Conservation (phyloP, 148 eudicot genomes). For the Arbutus unedo region DNA sequence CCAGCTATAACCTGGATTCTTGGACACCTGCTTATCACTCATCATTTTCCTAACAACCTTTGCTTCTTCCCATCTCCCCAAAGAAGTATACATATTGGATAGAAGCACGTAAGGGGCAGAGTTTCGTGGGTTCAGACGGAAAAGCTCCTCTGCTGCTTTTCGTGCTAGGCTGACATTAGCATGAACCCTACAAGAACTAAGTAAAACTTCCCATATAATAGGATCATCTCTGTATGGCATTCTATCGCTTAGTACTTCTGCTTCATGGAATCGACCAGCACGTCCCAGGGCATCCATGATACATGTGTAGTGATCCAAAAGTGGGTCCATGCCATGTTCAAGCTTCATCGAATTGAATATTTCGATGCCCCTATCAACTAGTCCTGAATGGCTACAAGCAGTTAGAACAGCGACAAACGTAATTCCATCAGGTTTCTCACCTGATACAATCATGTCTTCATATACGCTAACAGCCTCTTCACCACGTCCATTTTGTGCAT, state of each 20-base stretch:
- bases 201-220: constrained; percentile 76
- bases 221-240: constrained; percentile 61
- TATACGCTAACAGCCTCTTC: constrained; percentile 54
- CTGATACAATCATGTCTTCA: constrained; percentile 39
- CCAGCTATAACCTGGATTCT: constrained; percentile 69
- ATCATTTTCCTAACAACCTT: constrained; percentile 51
- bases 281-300: constrained; percentile 70
- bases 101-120: constrained; percentile 66
- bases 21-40: constrained; percentile 38
- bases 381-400: constrained; percentile 76
- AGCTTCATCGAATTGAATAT: constrained; percentile 57
- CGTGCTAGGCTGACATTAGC: constrained; percentile 52
- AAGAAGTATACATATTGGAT: constrained; percentile 62
- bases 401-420: constrained; percentile 61
- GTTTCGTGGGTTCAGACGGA: constrained; percentile 48
- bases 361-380: constrained; percentile 49
- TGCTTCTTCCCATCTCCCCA: constrained; percentile 80
- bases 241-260: constrained; percentile 44
- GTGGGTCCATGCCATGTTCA: constrained; percentile 42
- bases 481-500: constrained; percentile 70
- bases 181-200: constrained; percentile 71
- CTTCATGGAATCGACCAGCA: constrained; percentile 69
- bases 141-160: constrained; percentile 63
- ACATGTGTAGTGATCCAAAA: constrained; percentile 70
- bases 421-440: constrained; percentile 53